A percentile compares a stretch with the other conserved stretches of the same genome.
These are phyloP conservation scores for Fraxinus greggii DNA, from an alignment of 305 asterid genomes.

Conservation along the genomic window DNA sequence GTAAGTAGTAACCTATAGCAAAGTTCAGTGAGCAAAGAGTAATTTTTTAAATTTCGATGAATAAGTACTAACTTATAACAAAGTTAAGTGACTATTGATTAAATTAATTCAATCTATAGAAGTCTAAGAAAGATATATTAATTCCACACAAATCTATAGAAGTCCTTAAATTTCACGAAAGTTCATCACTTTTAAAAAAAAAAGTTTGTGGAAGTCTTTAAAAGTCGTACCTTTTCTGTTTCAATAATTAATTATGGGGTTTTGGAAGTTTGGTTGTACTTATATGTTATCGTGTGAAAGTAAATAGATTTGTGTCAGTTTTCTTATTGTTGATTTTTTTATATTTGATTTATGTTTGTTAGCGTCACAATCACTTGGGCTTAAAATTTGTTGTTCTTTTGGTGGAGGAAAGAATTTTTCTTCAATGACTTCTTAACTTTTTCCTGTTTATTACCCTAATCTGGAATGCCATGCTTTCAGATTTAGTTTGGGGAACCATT, in stretches of 20 bases:
- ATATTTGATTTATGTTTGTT: background rate
- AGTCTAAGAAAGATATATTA: background rate
- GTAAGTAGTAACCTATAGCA: too few relatives aligned
- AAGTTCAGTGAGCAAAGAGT: too few relatives aligned
- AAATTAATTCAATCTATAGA: background rate
- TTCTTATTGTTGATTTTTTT: background rate
- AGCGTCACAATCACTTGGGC: background rate
- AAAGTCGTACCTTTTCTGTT: background rate
- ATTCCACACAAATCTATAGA: background rate
- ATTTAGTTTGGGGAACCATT: background rate
- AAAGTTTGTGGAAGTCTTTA: too few relatives aligned
- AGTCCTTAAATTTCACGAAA: background rate
- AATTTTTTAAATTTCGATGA: too few relatives aligned
- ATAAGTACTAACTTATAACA: too few relatives aligned
- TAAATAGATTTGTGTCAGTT: background rate
- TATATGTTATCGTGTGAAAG: background rate
- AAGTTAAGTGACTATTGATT: too few relatives aligned
- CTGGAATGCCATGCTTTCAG: background rate
- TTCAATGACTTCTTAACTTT: background rate
- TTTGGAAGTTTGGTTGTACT: constrained; percentile 4
- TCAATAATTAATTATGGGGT: background rate
- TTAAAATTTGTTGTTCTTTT: background rate
- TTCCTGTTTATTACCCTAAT: background rate
- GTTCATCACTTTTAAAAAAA: background rate
- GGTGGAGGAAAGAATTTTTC: background rate